Percentiles rank a stretch among this genome's conserved stretches.
Evolutionary conservation across 2,329 filamentous ascomycete species (phyloP).

Genomic region (Fusarium sp.): DNA sequence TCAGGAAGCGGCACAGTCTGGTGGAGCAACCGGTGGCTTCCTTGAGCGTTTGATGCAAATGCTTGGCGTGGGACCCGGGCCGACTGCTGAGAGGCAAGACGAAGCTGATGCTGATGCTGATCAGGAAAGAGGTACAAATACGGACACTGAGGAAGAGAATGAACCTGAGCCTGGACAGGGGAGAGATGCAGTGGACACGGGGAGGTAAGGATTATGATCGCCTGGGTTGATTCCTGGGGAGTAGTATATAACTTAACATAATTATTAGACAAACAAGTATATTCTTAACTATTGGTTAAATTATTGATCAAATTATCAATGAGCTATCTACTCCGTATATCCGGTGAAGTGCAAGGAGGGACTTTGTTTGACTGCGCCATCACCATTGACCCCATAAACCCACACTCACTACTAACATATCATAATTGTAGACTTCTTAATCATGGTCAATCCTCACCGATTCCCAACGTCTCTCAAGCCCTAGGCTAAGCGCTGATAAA

Average conservation of each 20-base stretch:
- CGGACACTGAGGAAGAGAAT: not conserved
- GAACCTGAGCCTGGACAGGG: not conserved
- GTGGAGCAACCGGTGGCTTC: slow-evolving; percentile 50
- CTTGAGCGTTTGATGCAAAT: slow-evolving; percentile 28
- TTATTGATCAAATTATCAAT: not conserved
- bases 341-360: not conserved
- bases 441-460: not conserved
- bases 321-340: not conserved
- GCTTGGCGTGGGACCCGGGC: slow-evolving; percentile 34
- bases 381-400: not conserved
- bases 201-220: too few species aligned
- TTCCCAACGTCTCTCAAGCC: not conserved
- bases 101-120: slow-evolving; percentile 29
- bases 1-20: slow-evolving; percentile 46
- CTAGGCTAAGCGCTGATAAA: not conserved
- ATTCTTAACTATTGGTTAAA: too few species aligned
- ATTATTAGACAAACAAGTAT: too few species aligned
- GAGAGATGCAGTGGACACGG: too few species aligned
- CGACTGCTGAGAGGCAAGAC: slow-evolving; percentile 28
- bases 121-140: slow-evolving; percentile 21
- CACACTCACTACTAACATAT: not conserved
- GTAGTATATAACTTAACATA: too few species aligned
- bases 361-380: not conserved
- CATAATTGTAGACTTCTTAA: not conserved
- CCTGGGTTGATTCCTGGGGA: too few species aligned